Base-by-base conservation (phyloP, 2,329 filamentous ascomycete genomes). In the Penicillium griseofulvum region DNA sequence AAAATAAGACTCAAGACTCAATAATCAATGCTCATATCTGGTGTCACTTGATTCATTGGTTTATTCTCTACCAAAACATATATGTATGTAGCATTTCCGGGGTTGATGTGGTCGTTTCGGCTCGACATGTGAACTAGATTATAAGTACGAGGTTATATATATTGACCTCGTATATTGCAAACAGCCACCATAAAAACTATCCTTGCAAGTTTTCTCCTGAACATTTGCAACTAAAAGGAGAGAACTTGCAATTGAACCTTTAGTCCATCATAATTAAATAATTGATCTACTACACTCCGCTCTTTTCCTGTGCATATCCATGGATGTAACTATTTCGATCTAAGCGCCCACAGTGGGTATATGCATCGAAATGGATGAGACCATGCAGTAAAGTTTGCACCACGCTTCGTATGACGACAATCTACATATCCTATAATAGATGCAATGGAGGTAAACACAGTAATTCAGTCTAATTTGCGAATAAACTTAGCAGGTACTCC, bases 311-410 rank as follows among this genome's bases (percentile, higher is more conserved):
- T 52, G 19, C 37, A 55, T 52, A 31, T n/a, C n/a, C n/a, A n/a
- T n/a, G n/a, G n/a, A n/a, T 22, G 22, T 22, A 22, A 52, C 54
- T 44, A 33, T 46, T 59, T 47, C 11, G 48, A n/a, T n/a, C 41
- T 33, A 57, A 52, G 54, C 36, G 37, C 42, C 33, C 24, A 37
- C 7, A 26, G 56, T 60, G 49, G 44, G 34, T 44, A 56, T 42
- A 44, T 16, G 37, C 33, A 56, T 45, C 38, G 45, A 56, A 38
- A 19, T 22, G 17, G 28, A 5, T 16, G 19, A 52, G 7, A 34
- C n/a, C 19, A 26, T 16, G 29, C 28, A 45, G 14, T 22, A 16
- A 33, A 22, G 5, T 22, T 33, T 17, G 28, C 41, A 46, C 42
- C 14, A 16, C 12, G 19, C 29, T 38, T 52, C 22, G 29, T 17